Evolutionary conservation across 2,329 filamentous ascomycete genomes (phyloP), one percentile per base, ranked within the genome.

Genomic region (Pseudogymnoascus sp.): DNA sequence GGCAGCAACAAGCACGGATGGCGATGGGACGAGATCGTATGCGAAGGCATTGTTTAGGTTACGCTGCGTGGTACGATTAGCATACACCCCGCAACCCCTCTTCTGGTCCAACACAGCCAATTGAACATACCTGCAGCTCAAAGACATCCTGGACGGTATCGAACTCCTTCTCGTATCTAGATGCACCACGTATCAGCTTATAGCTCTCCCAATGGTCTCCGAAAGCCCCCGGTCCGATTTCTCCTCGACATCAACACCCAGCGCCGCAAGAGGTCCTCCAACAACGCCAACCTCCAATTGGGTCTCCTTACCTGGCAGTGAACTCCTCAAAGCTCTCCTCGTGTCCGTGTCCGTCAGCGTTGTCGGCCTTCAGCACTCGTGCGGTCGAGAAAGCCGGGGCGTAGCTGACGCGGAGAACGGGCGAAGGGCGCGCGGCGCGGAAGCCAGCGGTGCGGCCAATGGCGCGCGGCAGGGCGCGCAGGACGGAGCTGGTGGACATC

Each of bases 301-400:
- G n/a, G 33, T 38, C 4, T 60, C 59, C 59, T 79, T 90, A 99
- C 94, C 94, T 92, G 73, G 92, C 89, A 79, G 90, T 92, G 80
- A 99, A 99, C 82, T 97, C 92, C 83, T 99, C 94, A 73, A 96
- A 99, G 73, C 90, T 96, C 87, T 99, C 94, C 79, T 99, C 94
- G 75, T 88, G 85, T n/a, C n/a, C n/a, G 79, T 96, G 90, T 74
- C 78, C 78, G 67, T 83, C 79, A 62, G 74, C 80, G 68, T 79
- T 79, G 69, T 78, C 78, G 72, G 59, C 16, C 53, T 56, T 59
- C 50, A 65, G 67, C 67, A 66, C 80, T 82, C 74, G 85, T 88
- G 82, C 83, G 33, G 59, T 38, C 33, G 59, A 60, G 59, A 60
- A 60, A 60, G 59, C 59, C 18, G 59, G 33, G 33, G 59, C 59